Base-by-base conservation (phyloP, 441 rosid species). In the Corymbia calophylla region DNA sequence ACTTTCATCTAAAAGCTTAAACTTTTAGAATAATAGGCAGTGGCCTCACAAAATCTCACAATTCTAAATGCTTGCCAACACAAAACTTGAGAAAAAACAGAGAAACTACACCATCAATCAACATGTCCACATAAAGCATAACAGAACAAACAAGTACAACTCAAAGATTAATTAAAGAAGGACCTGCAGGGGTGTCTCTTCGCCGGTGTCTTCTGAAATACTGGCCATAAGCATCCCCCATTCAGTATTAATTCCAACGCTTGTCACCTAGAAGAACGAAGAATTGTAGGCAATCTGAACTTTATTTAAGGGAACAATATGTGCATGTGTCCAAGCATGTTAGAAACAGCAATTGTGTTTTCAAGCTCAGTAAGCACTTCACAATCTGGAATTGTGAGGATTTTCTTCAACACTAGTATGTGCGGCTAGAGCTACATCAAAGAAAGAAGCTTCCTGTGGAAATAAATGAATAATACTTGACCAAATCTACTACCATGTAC, bases 131-230 rank as follows among this genome's bases (percentile, higher is more conserved):
- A 31, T 66, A 66, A 31, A 66, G 23, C 39, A 66, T 17, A 16
- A 16, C 77, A 16, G 77, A 32, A 85, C 35, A 27, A 51, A 54
- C 4, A 14, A 54, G 19, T 10, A 23, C 3, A 66, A 66, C 77
- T 66, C 39, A 8, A 16, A 66, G 77, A 66, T 66, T 32, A 80
- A 90, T 16, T 66, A 85, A 88, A 87, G 89, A 89, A 88, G 68
- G 87, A 96, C 99, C 96, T 98, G 99, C 95, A 98, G 93, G 6
- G 99, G 99, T 77, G 99, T 98, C 94, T 98, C 99, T 95, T 97
- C 99, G 89, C 98, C 99, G 87, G 93, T 96, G 93, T 98, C 99
- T 93, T 97, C 99, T 12, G 99, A 98, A 89, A 98, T 95, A 90
- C 97, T 97, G 91, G 98, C 96, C 99, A 98, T 97, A 54, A 96